Evolutionary conservation across 2,329 filamentous ascomycete genomes (phyloP).

Genomic region (Fusarium coicis): DNA sequence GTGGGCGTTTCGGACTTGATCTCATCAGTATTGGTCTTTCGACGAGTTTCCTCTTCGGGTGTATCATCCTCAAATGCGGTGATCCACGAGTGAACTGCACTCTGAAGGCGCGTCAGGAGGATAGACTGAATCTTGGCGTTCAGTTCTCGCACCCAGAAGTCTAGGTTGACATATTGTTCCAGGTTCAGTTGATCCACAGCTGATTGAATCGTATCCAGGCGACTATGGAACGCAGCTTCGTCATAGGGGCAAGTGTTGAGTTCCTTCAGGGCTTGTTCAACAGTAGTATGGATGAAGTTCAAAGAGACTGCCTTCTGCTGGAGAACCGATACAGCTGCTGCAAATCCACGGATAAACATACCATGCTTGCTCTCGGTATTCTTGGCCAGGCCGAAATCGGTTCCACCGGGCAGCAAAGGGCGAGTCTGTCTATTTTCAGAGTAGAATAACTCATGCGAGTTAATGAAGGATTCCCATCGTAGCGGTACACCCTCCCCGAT

Average conservation of each 20-base stretch:
- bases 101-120: conserved; percentile 82
- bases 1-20: conserved; percentile 66
- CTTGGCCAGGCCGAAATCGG: conserved; percentile 59
- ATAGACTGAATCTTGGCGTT: conserved; percentile 87
- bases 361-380: conserved; percentile 90
- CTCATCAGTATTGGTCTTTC: conserved; percentile 59
- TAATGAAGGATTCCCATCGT: conserved; percentile 97
- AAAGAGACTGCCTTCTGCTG: conserved; percentile 88
- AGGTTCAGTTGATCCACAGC: conserved; percentile 96
- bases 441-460: conserved; percentile 89
- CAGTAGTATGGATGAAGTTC: conserved; percentile 79
- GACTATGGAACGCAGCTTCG: conserved; percentile 78
- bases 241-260: conserved; percentile 88
- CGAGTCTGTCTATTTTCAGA: conserved; percentile 60
- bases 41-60: conserved; percentile 63
- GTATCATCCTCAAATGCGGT: conserved; percentile 78
- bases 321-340: conserved; percentile 84
- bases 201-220: conserved; percentile 86
- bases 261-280: conserved; percentile 84
- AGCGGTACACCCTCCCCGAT: conserved; percentile 89
- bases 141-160: conserved; percentile 87
- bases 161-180: conserved; percentile 94
- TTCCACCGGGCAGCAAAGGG: conserved; percentile 54
- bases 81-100: conserved; percentile 89
- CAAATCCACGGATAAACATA: conserved; percentile 95